Evolutionary conservation across 1,284 basidiomycete species (phyloP).

Genomic region (Tilletia setariae): DNA sequence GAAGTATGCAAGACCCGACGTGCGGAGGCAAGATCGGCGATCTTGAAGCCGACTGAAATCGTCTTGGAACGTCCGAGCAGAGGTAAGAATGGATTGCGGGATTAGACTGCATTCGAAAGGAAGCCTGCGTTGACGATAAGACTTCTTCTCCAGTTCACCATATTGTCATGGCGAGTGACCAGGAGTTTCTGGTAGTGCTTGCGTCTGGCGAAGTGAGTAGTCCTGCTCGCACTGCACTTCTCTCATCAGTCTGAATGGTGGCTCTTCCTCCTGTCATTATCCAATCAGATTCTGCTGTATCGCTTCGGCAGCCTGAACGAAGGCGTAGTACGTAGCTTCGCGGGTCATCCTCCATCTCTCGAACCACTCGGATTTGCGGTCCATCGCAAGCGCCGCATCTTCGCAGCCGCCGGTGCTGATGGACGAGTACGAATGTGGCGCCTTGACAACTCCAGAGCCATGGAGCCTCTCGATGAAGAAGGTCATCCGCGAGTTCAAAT

Average conservation of each 20-base stretch:
- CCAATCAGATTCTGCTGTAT: not conserved
- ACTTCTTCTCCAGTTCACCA: not conserved
- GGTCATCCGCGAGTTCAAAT: not conserved
- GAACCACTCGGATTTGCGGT: conserved; percentile 7
- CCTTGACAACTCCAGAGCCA: not conserved
- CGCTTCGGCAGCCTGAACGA: conserved; percentile 9
- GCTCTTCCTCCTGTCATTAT: not conserved
- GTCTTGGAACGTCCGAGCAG: too few species aligned
- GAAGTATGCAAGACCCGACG: too few species aligned
- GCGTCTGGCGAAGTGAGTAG: not conserved
- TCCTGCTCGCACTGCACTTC: not conserved
- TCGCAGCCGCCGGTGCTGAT: not conserved
- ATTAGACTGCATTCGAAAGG: too few species aligned
- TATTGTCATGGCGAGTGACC: conserved; percentile 1
- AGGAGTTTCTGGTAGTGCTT: not conserved
- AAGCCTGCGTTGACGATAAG: too few species aligned
- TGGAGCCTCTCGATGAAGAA: not conserved
- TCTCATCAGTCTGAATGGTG: not conserved
- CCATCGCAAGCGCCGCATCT: conserved; percentile 9
- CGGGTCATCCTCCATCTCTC: not conserved
- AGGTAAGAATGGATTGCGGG: too few species aligned
- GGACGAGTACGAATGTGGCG: not conserved
- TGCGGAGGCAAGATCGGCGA: too few species aligned
- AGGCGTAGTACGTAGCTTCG: conserved; percentile 1
- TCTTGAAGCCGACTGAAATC: too few species aligned